Conservation (phyloP, 2,329 filamentous ascomycete genomes). For the Diatrype stigma region DNA sequence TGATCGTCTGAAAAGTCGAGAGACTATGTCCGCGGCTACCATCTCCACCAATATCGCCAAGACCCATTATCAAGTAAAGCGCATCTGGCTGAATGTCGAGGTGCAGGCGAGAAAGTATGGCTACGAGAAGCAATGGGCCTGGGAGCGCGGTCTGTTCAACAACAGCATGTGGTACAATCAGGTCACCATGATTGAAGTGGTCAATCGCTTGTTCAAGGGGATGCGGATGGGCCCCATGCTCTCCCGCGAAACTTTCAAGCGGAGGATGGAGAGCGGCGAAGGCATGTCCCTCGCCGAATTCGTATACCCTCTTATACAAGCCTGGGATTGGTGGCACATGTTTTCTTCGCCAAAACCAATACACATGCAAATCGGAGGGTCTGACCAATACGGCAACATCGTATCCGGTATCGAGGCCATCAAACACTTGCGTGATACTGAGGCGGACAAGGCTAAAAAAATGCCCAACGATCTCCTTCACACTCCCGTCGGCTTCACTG, state of each 20-base stretch:
- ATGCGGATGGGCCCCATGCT: slow-evolving; percentile 84
- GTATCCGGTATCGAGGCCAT: slow-evolving; percentile 82
- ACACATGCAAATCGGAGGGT: slow-evolving; percentile 88
- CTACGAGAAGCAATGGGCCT: slow-evolving; percentile 58
- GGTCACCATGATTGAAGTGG: slow-evolving; percentile 67
- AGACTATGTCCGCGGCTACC: slow-evolving; percentile 45
- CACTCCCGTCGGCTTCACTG: slow-evolving; percentile 79
- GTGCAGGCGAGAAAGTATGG: slow-evolving; percentile 60
- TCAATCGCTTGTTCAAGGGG: slow-evolving; percentile 67
- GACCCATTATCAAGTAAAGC: slow-evolving; percentile 66
- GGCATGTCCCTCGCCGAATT: slow-evolving; percentile 96
- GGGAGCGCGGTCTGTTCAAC: slow-evolving; percentile 67
- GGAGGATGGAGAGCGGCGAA: slow-evolving; percentile 76
- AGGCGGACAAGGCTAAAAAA: slow-evolving; percentile 40
- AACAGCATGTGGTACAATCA: slow-evolving; percentile 82
- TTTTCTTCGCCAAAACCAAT: slow-evolving; percentile 60
- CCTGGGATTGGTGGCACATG: slow-evolving; percentile 94
- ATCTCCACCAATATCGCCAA: slow-evolving; percentile 62
- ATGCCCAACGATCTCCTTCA: slow-evolving; percentile 41
- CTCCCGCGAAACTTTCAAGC: slow-evolving; percentile 80
- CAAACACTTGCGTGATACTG: slow-evolving; percentile 63
- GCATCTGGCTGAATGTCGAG: slow-evolving; percentile 72
- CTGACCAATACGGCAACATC: slow-evolving; percentile 96
- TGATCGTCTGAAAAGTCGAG: slow-evolving; percentile 60
- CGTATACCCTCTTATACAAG: slow-evolving; percentile 86